Conservation (phyloP, 1,284 basidiomycete species). For the Xanthoconium separans region DNA sequence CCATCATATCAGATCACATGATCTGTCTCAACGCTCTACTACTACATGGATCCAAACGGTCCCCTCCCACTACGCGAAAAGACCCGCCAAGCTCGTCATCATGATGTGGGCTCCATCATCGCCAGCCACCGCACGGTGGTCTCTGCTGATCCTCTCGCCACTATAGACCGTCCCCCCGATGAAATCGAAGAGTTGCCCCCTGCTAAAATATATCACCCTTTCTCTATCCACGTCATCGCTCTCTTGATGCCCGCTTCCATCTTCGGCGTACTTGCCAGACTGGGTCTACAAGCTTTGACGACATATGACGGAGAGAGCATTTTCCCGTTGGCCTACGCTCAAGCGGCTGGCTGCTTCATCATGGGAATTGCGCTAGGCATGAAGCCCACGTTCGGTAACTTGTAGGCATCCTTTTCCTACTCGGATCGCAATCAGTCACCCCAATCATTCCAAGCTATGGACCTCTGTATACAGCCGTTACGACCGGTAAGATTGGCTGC, state of each 20-base stretch:
- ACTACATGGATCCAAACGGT: no score
- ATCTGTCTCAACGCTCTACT: no score
- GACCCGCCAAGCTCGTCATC: neutral
- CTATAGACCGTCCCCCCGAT: constrained; percentile 53
- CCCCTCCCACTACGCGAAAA: constrained; percentile 5
- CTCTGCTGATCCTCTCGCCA: constrained; percentile 44
- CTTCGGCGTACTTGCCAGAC: constrained; percentile 74
- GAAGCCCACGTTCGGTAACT: constrained; percentile 69
- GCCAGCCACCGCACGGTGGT: constrained; percentile 36
- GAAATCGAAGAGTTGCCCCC: constrained; percentile 40
- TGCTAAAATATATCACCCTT: constrained; percentile 52
- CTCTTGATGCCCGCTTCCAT: constrained; percentile 77
- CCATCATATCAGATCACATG: constrained; percentile 19
- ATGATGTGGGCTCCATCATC: constrained; percentile 35
- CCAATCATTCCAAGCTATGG: constrained; percentile 60
- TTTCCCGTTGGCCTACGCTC: constrained; percentile 85
- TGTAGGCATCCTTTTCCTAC: constrained; percentile 53
- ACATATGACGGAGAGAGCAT: constrained; percentile 76
- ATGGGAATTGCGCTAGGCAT: constrained; percentile 81
- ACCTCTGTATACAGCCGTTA: constrained; percentile 84
- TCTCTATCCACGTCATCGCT: constrained; percentile 63
- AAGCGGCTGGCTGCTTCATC: constrained; percentile 86
- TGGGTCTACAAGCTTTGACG: constrained; percentile 71
- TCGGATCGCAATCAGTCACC: constrained; percentile 4
- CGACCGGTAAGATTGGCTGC: constrained; percentile 63